These are phyloP conservation scores for Podosphaera xanthii DNA, from an alignment of 2,329 filamentous ascomycete genomes.

Conservation along the genomic window DNA sequence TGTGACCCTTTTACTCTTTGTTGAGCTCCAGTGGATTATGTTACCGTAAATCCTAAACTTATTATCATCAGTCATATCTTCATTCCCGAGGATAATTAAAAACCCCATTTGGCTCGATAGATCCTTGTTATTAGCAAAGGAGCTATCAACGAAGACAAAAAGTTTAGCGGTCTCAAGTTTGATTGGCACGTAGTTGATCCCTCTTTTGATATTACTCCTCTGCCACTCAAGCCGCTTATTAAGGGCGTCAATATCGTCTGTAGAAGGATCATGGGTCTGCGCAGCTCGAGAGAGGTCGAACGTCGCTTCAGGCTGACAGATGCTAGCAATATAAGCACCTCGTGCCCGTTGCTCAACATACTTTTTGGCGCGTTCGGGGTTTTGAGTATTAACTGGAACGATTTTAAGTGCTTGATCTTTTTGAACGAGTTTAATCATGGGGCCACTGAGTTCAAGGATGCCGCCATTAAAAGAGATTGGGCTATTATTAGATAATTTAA, in stretches of 20 bases:
- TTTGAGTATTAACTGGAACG: neutral
- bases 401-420: neutral
- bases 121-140: neutral
- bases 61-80: neutral
- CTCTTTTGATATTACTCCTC: neutral
- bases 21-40: neutral
- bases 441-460: neutral
- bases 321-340: neutral
- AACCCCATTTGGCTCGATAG: neutral
- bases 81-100: neutral
- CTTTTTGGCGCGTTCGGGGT: neutral
- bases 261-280: neutral
- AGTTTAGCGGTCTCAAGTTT: neutral
- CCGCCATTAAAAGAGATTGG: neutral
- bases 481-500: neutral
- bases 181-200: neutral
- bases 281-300: neutral
- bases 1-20: neutral
- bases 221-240: neutral
- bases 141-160: conserved; percentile 1
- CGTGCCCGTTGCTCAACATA: neutral
- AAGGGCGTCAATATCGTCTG: neutral
- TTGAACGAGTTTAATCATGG: neutral
- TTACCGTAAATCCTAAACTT: neutral
- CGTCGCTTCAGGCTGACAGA: neutral